Evolutionary conservation across 345 rosid species (phyloP).

Genomic region (Limnanthes douglasii): DNA sequence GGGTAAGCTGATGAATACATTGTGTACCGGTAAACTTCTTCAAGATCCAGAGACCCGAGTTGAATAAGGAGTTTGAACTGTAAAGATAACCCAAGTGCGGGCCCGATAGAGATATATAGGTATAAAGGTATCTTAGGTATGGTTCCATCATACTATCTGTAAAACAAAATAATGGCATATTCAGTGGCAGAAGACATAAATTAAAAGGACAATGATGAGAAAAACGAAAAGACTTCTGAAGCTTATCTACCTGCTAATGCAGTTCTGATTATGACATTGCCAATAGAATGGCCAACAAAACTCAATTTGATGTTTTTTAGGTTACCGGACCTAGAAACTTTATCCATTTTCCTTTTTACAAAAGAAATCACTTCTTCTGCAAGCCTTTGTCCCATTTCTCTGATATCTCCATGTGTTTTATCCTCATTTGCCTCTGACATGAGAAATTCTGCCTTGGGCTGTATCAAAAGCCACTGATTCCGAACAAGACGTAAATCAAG

Average conservation of each 20-base stretch:
- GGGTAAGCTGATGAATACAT: conserved; percentile 95
- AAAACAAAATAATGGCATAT: conserved; percentile 4
- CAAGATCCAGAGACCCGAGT: conserved; percentile 86
- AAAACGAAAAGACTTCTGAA: conserved; percentile 1
- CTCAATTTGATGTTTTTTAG: conserved; percentile 63
- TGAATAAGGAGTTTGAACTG: conserved; percentile 85
- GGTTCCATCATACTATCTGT: conserved; percentile 89
- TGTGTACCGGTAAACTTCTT: conserved; percentile 80
- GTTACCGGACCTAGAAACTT: conserved; percentile 42
- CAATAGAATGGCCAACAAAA: conserved; percentile 96
- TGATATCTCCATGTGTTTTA: conserved; percentile 80
- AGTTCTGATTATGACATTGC: conserved; percentile 77
- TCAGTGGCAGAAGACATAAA: neutral
- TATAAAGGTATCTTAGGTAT: conserved; percentile 42
- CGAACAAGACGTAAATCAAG: conserved; percentile 86
- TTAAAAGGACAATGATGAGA: neutral
- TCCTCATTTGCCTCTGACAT: conserved; percentile 94
- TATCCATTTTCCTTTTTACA: conserved; percentile 59
- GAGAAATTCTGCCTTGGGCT: conserved; percentile 74
- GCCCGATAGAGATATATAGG: conserved; percentile 81
- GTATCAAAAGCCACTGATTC: conserved; percentile 94
- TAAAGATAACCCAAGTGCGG: conserved; percentile 93
- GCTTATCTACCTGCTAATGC: conserved; percentile 53
- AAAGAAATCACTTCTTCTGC: conserved; percentile 82
- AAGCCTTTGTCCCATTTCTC: conserved; percentile 89